A percentile compares a stretch with the other conserved stretches of the same genome.
These are phyloP conservation scores for Mucor lusitanicus DNA, from an alignment of 371 early-diverging fungal genomes.

Conservation along the genomic window DNA sequence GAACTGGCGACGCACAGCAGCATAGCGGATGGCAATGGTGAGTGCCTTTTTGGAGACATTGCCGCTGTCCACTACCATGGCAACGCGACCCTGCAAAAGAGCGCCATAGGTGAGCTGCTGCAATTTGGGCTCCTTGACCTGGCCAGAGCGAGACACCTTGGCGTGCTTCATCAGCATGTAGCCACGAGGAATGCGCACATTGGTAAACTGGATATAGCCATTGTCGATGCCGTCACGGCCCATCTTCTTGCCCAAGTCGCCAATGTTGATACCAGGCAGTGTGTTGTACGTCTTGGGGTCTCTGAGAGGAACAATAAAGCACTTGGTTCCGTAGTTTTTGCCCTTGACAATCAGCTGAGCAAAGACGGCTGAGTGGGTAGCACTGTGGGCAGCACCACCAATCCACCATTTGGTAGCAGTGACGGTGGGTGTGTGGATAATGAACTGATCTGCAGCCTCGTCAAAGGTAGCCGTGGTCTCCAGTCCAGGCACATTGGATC, in stretches of 20 bases:
- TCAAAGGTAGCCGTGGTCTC: slow-evolving; percentile 95
- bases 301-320: slow-evolving; percentile 73
- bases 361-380: slow-evolving; percentile 81
- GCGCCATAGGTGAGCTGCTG: slow-evolving; percentile 81
- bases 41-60: slow-evolving; percentile 90
- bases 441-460: slow-evolving; percentile 80
- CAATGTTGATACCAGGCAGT: slow-evolving; percentile 68
- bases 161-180: slow-evolving; percentile 93
- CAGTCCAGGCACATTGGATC: slow-evolving; percentile 90
- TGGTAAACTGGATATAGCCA: slow-evolving; percentile 86
- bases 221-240: slow-evolving; percentile 84
- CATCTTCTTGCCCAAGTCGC: slow-evolving; percentile 78
- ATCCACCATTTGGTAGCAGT: slow-evolving; percentile 97
- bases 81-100: slow-evolving; percentile 85
- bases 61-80: slow-evolving; percentile 89
- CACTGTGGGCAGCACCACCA: slow-evolving; percentile 87
- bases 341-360: slow-evolving; percentile 81
- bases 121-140: slow-evolving; percentile 68
- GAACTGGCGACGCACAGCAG: slow-evolving; percentile 91
- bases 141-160: slow-evolving; percentile 82
- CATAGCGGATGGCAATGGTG: slow-evolving; percentile 90
- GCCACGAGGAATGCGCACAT: slow-evolving; percentile 78
- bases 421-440: slow-evolving; percentile 88
- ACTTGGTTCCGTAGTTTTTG: slow-evolving; percentile 79
- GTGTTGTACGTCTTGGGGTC: slow-evolving; percentile 58